Conservation (phyloP, 2,329 filamentous ascomycete species). For the Knufia petricola region DNA sequence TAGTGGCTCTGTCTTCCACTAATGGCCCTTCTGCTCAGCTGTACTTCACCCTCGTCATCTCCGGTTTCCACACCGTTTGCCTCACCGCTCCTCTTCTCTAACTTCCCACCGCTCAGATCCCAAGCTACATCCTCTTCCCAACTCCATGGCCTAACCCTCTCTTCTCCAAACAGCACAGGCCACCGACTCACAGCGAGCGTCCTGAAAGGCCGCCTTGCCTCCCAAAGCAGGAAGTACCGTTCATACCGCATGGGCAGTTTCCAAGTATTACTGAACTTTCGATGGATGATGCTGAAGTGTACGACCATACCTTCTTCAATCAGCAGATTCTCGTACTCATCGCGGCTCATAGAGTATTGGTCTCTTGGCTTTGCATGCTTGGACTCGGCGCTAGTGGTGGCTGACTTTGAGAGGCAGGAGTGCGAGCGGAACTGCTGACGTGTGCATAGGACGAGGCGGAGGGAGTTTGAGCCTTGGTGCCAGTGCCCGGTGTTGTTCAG, state of each 20-base stretch:
- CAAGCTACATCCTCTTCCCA: slow-evolving; percentile 24
- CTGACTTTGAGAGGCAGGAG: background rate
- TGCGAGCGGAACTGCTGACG: slow-evolving; percentile 11
- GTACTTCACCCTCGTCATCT: background rate
- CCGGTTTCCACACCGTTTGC: slow-evolving; percentile 5
- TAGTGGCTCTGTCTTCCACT: slow-evolving; percentile 17
- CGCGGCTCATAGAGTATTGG: slow-evolving; percentile 14
- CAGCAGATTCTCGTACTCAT: slow-evolving; percentile 2
- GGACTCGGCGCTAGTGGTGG: background rate
- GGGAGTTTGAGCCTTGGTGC: slow-evolving; percentile 33
- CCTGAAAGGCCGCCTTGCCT: slow-evolving; percentile 28
- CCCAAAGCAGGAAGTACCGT: slow-evolving; percentile 31
- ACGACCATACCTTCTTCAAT: slow-evolving; percentile 19
- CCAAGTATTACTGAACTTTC: slow-evolving; percentile 29
- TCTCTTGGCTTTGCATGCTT: slow-evolving; percentile 10
- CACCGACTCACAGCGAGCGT: slow-evolving; percentile 29
- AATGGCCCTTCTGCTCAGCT: slow-evolving; percentile 2
- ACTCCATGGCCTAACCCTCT: slow-evolving; percentile 30
- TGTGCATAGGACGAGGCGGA: slow-evolving; percentile 30
- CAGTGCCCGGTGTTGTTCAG: slow-evolving; percentile 25
- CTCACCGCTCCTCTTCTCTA: background rate
- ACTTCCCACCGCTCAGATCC: background rate
- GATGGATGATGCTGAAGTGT: slow-evolving; percentile 30
- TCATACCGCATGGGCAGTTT: slow-evolving; percentile 31
- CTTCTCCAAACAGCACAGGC: slow-evolving; percentile 30